Conservation (phyloP, 75 land plant genomes). For the Selaginella moellendorffii region DNA sequence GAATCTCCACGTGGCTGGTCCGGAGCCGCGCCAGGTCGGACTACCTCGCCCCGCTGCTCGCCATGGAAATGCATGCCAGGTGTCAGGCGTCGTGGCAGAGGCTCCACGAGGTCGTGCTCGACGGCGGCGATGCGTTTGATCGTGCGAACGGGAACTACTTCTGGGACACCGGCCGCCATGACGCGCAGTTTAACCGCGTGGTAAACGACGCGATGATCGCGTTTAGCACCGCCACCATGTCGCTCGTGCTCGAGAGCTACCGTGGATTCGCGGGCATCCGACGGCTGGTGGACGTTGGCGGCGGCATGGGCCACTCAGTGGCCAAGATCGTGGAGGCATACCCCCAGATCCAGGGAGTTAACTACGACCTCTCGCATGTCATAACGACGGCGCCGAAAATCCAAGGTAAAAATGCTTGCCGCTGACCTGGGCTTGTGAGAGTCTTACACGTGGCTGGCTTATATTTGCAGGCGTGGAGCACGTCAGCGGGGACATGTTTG, state of each 20-base stretch:
- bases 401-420: not conserved
- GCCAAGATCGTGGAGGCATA: not conserved
- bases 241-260: not conserved
- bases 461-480: not conserved
- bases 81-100: not conserved
- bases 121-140: not conserved
- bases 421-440: too few species aligned
- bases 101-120: not conserved
- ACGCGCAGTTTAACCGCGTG: not conserved
- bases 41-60: slow-evolving; percentile 3
- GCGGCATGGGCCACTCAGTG: not conserved
- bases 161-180: not conserved
- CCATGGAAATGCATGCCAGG: not conserved
- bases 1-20: not conserved
- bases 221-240: not conserved
- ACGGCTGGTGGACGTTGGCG: slow-evolving; percentile 1
- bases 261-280: not conserved
- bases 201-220: slow-evolving; percentile 4
- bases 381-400: slow-evolving; percentile 13
- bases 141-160: not conserved
- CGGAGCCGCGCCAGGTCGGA: not conserved
- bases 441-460: too few species aligned
- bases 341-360: slow-evolving; percentile 13
- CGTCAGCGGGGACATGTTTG: not conserved
- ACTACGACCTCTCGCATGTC: slow-evolving; percentile 26